These are phyloP conservation scores for Chenopodium berlandieri DNA, from an alignment of 148 eudicot species.

Conservation along the genomic window DNA sequence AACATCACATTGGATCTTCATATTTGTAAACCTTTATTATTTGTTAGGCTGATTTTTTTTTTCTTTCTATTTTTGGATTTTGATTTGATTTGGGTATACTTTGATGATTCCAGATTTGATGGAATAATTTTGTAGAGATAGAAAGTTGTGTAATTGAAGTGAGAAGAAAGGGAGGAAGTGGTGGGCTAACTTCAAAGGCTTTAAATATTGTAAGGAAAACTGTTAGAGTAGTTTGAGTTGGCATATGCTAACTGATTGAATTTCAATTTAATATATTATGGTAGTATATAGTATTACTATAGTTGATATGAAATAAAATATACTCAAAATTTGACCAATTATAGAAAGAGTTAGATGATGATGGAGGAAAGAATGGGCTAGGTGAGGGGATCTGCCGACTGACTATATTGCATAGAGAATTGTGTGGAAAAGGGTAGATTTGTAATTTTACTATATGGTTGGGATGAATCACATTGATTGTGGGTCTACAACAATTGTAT, in stretches of 20 bases:
- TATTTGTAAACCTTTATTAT: neutral
- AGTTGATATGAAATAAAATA: neutral
- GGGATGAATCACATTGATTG: neutral
- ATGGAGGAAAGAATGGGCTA: conserved; percentile 30
- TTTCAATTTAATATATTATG: neutral
- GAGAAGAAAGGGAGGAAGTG: neutral
- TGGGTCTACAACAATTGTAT: neutral
- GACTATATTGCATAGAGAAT: neutral
- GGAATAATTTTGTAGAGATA: neutral
- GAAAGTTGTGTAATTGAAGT: neutral
- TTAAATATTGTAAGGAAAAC: conserved; percentile 4
- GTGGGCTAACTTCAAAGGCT: conserved; percentile 11
- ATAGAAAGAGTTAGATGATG: conserved; percentile 5
- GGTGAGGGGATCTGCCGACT: conserved; percentile 21
- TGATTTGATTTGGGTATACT: neutral
- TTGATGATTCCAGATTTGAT: conserved; percentile 8
- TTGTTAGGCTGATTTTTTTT: neutral
- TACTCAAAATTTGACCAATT: neutral
- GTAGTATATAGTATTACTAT: neutral
- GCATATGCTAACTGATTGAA: neutral
- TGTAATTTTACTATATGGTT: neutral
- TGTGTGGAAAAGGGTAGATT: neutral
- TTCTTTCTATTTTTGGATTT: neutral
- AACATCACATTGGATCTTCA: conserved; percentile 59
- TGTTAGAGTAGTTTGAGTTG: neutral